Evolutionary conservation across 2,329 filamentous ascomycete species (phyloP).

Genomic region (Purpureocillium takamizusanense): DNA sequence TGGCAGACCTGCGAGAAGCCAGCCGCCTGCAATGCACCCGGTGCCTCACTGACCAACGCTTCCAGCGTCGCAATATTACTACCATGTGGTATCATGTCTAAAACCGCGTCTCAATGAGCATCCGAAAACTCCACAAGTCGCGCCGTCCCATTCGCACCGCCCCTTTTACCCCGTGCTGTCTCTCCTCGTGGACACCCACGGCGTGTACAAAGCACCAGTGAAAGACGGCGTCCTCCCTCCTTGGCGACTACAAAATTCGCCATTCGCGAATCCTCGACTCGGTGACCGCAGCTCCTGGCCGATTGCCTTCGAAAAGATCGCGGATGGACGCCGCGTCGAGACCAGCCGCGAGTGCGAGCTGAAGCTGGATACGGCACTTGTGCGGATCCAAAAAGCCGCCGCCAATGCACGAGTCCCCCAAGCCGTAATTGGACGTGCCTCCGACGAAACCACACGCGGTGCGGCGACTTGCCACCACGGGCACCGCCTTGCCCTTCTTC

Average conservation of each 20-base stretch:
- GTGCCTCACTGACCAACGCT: no score
- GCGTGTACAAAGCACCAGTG: no score
- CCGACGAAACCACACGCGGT: constrained; percentile 45
- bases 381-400: constrained; percentile 46
- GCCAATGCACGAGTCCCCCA: constrained; percentile 15
- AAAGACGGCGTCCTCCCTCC: no score
- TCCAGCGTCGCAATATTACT: no score
- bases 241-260: not conserved
- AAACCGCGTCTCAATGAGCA: no score
- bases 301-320: constrained; percentile 14
- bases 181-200: no score
- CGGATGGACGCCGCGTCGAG: constrained; percentile 17
- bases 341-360: constrained; percentile 25
- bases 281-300: not conserved
- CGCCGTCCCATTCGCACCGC: no score
- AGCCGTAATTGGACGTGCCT: constrained; percentile 20
- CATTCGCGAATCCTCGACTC: not conserved
- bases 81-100: no score
- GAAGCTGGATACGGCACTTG: constrained; percentile 44
- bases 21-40: no score
- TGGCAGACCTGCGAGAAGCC: no score
- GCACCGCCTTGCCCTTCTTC: constrained; percentile 28
- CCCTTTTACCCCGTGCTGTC: no score
- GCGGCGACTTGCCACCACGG: constrained; percentile 41
- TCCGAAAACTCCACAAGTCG: no score